These are phyloP conservation scores for Ustilago sp. DNA, from an alignment of 1,284 basidiomycete genomes.

Conservation along the genomic window DNA sequence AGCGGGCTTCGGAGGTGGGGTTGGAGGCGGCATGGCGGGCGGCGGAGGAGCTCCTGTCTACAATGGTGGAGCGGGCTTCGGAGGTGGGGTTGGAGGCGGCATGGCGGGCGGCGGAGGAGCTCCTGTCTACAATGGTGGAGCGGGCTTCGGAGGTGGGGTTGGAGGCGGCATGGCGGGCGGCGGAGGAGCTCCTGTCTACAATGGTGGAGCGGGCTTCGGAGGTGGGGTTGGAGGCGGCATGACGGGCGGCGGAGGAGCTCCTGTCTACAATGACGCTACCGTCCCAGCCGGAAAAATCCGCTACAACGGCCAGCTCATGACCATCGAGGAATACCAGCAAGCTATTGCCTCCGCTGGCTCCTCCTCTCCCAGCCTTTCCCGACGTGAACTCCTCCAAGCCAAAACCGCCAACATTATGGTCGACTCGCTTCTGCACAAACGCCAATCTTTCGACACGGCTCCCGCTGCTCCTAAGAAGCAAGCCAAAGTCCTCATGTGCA, in stretches of 20 bases:
- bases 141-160: background rate
- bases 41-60: background rate
- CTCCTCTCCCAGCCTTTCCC: slow-evolving; percentile 1
- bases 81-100: background rate
- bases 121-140: background rate
- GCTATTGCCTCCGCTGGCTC: slow-evolving; percentile 8
- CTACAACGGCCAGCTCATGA: slow-evolving; percentile 38
- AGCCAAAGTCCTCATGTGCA: slow-evolving; percentile 41
- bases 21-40: slow-evolving; percentile 1
- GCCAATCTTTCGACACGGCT: background rate
- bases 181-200: background rate
- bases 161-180: slow-evolving; percentile 6
- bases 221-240: background rate
- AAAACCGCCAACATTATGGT: background rate
- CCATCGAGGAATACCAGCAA: slow-evolving; percentile 32
- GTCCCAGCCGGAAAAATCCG: slow-evolving; percentile 30
- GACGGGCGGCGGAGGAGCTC: slow-evolving; percentile 2
- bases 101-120: slow-evolving; percentile 2
- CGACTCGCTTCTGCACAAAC: slow-evolving; percentile 18
- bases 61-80: slow-evolving; percentile 1
- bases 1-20: background rate
- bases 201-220: background rate
- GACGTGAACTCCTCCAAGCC: slow-evolving; percentile 5
- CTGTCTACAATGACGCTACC: background rate
- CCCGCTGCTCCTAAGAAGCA: slow-evolving; percentile 2